These are phyloP conservation scores for Colletotrichum coccodes DNA, from an alignment of 2,329 filamentous ascomycete species.

Conservation along the genomic window DNA sequence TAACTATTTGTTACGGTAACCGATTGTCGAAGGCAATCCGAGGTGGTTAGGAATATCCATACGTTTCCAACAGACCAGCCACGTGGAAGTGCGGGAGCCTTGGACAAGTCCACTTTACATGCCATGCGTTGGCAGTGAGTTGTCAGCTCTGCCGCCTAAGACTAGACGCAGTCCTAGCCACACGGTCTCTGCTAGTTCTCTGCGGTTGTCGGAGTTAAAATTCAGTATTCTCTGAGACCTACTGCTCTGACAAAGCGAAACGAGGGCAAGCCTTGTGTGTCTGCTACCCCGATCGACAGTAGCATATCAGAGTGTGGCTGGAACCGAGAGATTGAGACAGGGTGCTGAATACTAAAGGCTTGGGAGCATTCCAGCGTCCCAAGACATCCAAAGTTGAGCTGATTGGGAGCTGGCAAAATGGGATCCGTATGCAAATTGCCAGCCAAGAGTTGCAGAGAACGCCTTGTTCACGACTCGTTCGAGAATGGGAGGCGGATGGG, in stretches of 20 bases:
- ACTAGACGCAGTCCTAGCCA: neutral
- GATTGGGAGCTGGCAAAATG: neutral
- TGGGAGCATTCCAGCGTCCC: conserved; percentile 9
- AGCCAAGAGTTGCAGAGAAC: neutral
- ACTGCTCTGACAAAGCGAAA: neutral
- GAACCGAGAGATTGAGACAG: neutral
- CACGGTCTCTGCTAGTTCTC: neutral
- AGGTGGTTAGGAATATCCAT: neutral
- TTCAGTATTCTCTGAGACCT: neutral
- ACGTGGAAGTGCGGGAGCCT: neutral
- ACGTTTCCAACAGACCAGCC: neutral
- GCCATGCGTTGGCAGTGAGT: neutral
- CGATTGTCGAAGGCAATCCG: neutral
- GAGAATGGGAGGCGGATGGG: neutral
- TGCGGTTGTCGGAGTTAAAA: neutral
- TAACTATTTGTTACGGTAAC: neutral
- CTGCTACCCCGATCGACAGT: neutral
- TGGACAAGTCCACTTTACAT: neutral
- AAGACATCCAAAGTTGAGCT: neutral
- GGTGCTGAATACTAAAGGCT: neutral
- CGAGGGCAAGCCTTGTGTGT: neutral
- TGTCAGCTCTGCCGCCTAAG: neutral
- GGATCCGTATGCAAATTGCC: neutral
- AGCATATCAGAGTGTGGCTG: conserved; percentile 2
- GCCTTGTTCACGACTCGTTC: neutral